A percentile compares a stretch with the other conserved stretches of the same genome.
phyloP scores from a whole-genome alignment of 306 rosid genomes.

The Prunus mume region DNA sequence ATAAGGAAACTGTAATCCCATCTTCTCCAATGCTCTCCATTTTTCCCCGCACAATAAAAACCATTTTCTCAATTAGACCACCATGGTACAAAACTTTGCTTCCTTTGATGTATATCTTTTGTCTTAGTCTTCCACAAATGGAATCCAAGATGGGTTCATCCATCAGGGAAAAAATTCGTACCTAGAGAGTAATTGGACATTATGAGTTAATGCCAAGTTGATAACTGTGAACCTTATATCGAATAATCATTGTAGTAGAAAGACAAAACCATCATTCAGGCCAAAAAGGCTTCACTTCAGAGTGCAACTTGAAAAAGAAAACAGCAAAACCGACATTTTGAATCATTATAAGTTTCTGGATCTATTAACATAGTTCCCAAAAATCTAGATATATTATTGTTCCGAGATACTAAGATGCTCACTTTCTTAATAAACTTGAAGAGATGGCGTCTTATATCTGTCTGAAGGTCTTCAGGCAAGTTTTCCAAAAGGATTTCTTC shows the following conservation, averaged over 20 bases:
- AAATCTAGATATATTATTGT: constrained; percentile 8
- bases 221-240: background rate
- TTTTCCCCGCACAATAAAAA: constrained; percentile 79
- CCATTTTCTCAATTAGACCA: constrained; percentile 76
- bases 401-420: constrained; percentile 19
- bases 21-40: constrained; percentile 71
- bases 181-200: constrained; percentile 37
- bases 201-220: constrained; percentile 3
- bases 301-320: background rate
- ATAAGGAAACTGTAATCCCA: constrained; percentile 47
- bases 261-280: background rate
- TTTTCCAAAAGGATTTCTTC: constrained; percentile 73
- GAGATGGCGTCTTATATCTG: constrained; percentile 79
- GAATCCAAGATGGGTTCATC: constrained; percentile 76
- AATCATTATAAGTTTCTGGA: background rate
- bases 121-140: constrained; percentile 70
- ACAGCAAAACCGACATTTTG: background rate
- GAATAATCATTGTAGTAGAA: background rate
- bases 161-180: constrained; percentile 71
- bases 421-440: constrained; percentile 59
- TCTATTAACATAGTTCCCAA: background rate
- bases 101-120: constrained; percentile 71
- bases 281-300: no score
- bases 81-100: constrained; percentile 58
- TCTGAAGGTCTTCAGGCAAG: constrained; percentile 82